These are phyloP conservation scores for Podospora pseudoanserina DNA, from an alignment of 495 filamentous ascomycete species.

Conservation along the genomic window DNA sequence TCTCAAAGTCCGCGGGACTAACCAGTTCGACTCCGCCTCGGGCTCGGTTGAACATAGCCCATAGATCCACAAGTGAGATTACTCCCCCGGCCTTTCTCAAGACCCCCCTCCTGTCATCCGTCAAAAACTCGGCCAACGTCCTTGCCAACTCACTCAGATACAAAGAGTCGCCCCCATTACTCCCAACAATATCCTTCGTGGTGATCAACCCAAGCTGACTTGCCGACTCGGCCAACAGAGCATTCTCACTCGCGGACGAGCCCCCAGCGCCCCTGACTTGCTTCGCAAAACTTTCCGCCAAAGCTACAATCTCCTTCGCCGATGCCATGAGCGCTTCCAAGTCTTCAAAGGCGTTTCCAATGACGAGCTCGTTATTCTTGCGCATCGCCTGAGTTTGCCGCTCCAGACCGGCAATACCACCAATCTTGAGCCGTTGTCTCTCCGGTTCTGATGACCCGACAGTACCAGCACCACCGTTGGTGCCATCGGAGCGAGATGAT, in stretches of 20 bases:
- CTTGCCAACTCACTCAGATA: conserved; percentile 77
- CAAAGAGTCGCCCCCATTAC: conserved; percentile 49
- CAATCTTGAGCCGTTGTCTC: conserved; percentile 53
- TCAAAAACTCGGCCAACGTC: conserved; percentile 89
- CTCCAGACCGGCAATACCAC: conserved; percentile 92
- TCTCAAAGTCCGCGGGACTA: conserved; percentile 86
- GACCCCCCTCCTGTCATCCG: conserved; percentile 80
- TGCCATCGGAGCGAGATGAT: conserved; percentile 47
- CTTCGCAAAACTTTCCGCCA: conserved; percentile 81
- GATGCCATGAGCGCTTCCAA: conserved; percentile 95
- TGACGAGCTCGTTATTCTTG: conserved; percentile 87
- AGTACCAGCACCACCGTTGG: conserved; percentile 19
- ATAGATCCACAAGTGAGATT: conserved; percentile 90
- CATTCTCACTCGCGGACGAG: conserved; percentile 58
- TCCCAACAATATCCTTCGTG: conserved; percentile 79
- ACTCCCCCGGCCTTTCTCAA: conserved; percentile 84
- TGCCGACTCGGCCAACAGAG: conserved; percentile 76
- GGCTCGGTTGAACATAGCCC: conserved; percentile 96
- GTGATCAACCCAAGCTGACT: conserved; percentile 83
- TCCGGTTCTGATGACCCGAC: neutral
- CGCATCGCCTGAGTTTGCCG: conserved; percentile 74
- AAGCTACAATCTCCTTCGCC: conserved; percentile 89
- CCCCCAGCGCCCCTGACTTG: conserved; percentile 56
- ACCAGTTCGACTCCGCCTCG: conserved; percentile 92
- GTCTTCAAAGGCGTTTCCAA: conserved; percentile 94